Evolutionary conservation across 176 grass and related monocot genomes (phyloP).

Genomic region (Calamus simplicifolius): DNA sequence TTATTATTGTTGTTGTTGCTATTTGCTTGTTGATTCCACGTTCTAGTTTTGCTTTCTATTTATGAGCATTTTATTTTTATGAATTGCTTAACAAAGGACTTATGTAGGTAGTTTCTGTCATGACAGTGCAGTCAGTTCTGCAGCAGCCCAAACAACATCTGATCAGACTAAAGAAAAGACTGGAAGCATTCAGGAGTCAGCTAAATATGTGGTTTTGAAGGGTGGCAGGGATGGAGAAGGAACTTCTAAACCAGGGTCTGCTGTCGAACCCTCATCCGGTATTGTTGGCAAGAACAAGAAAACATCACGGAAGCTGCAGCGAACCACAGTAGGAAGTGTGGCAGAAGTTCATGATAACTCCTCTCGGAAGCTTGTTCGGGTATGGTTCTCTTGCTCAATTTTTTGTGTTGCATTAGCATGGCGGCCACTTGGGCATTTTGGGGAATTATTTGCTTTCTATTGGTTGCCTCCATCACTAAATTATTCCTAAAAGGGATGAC

Average conservation of each 20-base stretch:
- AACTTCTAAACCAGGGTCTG: slow-evolving; percentile 32
- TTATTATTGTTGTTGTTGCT: no score
- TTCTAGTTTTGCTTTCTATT: no score
- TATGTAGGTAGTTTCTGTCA: no score
- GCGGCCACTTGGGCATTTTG: neutral
- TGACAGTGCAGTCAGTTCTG: no score
- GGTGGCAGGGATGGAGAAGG: slow-evolving; percentile 33
- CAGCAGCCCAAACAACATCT: slow-evolving; percentile 9
- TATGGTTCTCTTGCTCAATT: slow-evolving; percentile 2
- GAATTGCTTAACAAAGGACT: no score
- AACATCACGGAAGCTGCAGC: slow-evolving; percentile 15
- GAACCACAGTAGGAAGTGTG: slow-evolving; percentile 24
- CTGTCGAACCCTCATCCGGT: slow-evolving; percentile 18
- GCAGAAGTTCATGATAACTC: slow-evolving; percentile 49
- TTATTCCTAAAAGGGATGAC: no score
- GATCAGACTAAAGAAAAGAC: slow-evolving; percentile 44
- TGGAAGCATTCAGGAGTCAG: slow-evolving; percentile 20
- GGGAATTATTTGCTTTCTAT: neutral
- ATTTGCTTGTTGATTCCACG: no score
- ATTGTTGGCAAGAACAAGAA: slow-evolving; percentile 23
- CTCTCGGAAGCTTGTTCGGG: slow-evolving; percentile 34
- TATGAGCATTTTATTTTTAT: no score
- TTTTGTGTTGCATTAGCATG: neutral
- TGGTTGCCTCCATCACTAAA: no score
- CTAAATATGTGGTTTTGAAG: slow-evolving; percentile 11